Conservation (phyloP, 2,329 filamentous ascomycete species). For the Pestalotiopsis sp. region DNA sequence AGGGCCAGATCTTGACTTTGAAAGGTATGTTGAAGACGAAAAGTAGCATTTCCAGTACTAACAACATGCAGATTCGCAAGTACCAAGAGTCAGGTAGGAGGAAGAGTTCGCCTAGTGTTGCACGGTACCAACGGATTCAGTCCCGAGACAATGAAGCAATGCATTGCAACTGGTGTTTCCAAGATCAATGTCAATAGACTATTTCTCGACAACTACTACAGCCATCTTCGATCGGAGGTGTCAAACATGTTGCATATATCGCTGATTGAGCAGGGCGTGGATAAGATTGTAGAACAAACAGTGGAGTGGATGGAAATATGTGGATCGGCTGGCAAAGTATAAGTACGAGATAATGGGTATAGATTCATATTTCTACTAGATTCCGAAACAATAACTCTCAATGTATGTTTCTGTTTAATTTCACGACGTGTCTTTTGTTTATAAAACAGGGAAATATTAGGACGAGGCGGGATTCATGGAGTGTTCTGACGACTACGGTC, state of each 20-base stretch:
- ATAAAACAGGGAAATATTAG: no score
- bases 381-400: no score
- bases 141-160: slow-evolving; percentile 46
- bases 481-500: no score
- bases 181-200: slow-evolving; percentile 61
- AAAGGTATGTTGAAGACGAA: not conserved
- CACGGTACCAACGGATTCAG: slow-evolving; percentile 59
- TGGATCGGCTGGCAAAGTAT: slow-evolving; percentile 43
- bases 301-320: slow-evolving; percentile 50
- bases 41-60: not conserved
- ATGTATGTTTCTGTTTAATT: no score
- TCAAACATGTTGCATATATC: slow-evolving; percentile 32
- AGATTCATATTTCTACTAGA: not conserved
- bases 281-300: slow-evolving; percentile 38
- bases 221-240: slow-evolving; percentile 39
- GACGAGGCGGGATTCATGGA: no score
- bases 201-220: slow-evolving; percentile 45
- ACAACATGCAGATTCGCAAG: slow-evolving; percentile 36
- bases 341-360: not conserved
- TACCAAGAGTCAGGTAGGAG: slow-evolving; percentile 34
- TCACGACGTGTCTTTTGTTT: no score
- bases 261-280: slow-evolving; percentile 46
- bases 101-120: slow-evolving; percentile 47
- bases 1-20: slow-evolving; percentile 64
- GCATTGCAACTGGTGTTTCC: slow-evolving; percentile 49